Base-by-base conservation (phyloP, 495 filamentous ascomycete species). In the Acidiella bohemica region DNA sequence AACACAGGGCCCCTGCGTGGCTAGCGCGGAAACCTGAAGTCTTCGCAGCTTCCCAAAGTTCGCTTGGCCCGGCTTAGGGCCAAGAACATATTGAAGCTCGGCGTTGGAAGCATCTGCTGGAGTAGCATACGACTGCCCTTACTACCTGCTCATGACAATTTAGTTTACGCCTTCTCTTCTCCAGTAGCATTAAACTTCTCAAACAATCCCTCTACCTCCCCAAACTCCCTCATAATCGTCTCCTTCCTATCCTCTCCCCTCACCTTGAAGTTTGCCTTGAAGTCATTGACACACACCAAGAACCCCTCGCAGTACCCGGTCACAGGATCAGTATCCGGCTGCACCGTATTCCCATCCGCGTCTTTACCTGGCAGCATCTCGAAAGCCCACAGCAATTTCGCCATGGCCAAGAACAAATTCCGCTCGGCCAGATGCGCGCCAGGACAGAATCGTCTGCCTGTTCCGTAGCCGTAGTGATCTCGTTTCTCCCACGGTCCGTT, bases 281-380 rank as follows among this genome's bases (percentile, higher is more conserved):
- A 67, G 19, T 50, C 46, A 26, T 65, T 54, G 0, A 61, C 57
- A 58, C 57, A 58, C 49, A 54, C 53, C 11, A 62, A 47, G 49
- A 72, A 64, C 0, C 67, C 67, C 14, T 64, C 56, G 27, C 34
- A 43, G 42, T 63, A 65, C 8, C 41, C 59, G 16, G 46, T 60
- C 32, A 46, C 35, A 11, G 39, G 32, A 46, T 53, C 49, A 2
- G 46, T 25, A 41, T 53, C 49, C 13, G 41, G 21, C n/a, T n/a
- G n/a, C 26, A 20, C 18, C 6, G 10, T 41, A 17, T 41, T 49
- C 3, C 32, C 39, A 35, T 21, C 38, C 22, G 33, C 21, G 19
- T 20, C 47, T 17, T 11, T 29, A n/a, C n/a, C n/a, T n/a, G n/a
- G n/a, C n/a, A n/a, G n/a, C 20, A 54, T 47, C 19, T 43, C 27